phyloP scores from a whole-genome alignment of 495 filamentous ascomycete genomes.

The Talaromyces wortmannii region DNA sequence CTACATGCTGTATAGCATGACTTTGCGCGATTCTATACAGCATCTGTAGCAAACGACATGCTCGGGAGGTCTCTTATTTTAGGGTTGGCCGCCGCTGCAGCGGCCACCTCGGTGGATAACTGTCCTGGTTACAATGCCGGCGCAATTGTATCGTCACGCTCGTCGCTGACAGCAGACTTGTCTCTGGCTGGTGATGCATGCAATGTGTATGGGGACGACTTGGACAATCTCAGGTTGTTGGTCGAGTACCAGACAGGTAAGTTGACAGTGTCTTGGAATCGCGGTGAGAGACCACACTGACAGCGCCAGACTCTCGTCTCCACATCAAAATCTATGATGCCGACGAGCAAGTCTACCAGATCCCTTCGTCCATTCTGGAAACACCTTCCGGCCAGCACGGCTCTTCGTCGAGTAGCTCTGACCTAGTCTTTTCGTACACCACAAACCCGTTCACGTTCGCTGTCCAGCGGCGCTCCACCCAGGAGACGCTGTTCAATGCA shows the following conservation, averaged over 20 bases:
- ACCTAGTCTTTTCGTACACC: slow-evolving; percentile 36
- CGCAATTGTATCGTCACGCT: slow-evolving; percentile 24
- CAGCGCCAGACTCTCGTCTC: slow-evolving; percentile 55
- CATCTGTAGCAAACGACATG: not conserved
- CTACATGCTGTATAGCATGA: not conserved
- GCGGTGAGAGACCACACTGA: slow-evolving; percentile 6
- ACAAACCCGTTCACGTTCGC: slow-evolving; percentile 47
- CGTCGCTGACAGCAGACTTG: slow-evolving; percentile 39
- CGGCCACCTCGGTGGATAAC: not conserved
- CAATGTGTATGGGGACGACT: slow-evolving; percentile 48
- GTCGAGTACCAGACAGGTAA: slow-evolving; percentile 41
- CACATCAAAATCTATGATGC: slow-evolving; percentile 79
- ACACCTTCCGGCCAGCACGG: slow-evolving; percentile 36
- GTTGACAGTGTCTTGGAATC: too few species aligned
- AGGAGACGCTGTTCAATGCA: slow-evolving; percentile 43
- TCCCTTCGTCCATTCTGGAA: slow-evolving; percentile 63
- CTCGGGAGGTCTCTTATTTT: not conserved
- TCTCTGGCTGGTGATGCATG: slow-evolving; percentile 40
- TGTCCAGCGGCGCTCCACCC: slow-evolving; percentile 34
- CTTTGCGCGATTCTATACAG: too few species aligned
- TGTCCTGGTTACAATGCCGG: slow-evolving; percentile 47
- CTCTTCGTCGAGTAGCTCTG: slow-evolving; percentile 11
- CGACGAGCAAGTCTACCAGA: slow-evolving; percentile 65
- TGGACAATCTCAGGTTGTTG: slow-evolving; percentile 35
- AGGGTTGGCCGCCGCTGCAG: not conserved